Conservation (phyloP, 768 basidiomycete species). For the Pleurotus sapidus region DNA sequence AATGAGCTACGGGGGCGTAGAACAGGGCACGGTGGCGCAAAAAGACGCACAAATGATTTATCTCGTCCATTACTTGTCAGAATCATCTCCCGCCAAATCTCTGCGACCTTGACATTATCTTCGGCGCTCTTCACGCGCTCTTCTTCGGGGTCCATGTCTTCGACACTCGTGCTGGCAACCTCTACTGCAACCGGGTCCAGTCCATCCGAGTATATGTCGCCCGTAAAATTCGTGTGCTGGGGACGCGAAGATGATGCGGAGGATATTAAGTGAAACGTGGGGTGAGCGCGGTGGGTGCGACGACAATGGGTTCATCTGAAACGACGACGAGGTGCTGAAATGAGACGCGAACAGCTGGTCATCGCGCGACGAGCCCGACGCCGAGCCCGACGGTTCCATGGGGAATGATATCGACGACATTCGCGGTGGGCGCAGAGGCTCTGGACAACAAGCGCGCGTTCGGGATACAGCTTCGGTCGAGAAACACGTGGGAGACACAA, state of each 20-base stretch:
- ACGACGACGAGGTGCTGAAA: constrained; percentile 59
- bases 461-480: neutral
- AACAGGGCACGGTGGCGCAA: too few species aligned
- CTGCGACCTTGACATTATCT: constrained; percentile 52
- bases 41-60: constrained; percentile 72
- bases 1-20: too few species aligned
- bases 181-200: constrained; percentile 44
- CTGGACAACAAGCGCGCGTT: constrained; percentile 2
- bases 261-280: constrained; percentile 48
- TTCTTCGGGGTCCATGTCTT: constrained; percentile 23
- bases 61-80: constrained; percentile 78
- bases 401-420: constrained; percentile 77
- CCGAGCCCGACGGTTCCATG: constrained; percentile 30
- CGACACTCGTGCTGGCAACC: neutral
- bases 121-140: constrained; percentile 42
- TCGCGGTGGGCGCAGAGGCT: neutral
- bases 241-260: constrained; percentile 24
- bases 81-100: constrained; percentile 80
- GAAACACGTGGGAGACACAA: constrained; percentile 4
- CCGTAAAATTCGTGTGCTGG: neutral
- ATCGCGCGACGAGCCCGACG: constrained; percentile 39
- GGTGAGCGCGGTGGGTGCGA: constrained; percentile 79
- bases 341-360: constrained; percentile 53
- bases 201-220: constrained; percentile 23
- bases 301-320: constrained; percentile 82